Evolutionary conservation across 768 basidiomycete species (phyloP), one percentile per base, ranked within the genome.

Genomic region (Hemileccinum rubropunctum): DNA sequence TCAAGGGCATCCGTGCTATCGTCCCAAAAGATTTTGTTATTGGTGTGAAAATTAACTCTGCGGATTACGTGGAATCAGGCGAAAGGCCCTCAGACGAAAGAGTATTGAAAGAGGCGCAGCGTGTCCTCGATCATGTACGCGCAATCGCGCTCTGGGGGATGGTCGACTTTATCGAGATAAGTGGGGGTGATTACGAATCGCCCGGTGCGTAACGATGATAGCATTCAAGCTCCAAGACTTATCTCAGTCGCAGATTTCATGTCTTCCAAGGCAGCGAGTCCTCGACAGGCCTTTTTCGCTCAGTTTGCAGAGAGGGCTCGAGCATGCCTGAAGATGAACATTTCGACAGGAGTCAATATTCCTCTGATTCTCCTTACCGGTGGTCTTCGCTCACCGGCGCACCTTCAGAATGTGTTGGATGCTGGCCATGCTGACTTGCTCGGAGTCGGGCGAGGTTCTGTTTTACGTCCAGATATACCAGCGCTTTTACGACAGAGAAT

Each of bases 131-230:
- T 18, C 84, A 93, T 59, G 71, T 92, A 12, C 65, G 69, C 15
- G 63, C 74, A 34, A 80, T 93, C 26, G 79, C 84, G 0, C 62
- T 65, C 34, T 90, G 89, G 83, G 76, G 76, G 1, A 68, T 71
- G 15, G 60, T 95, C 5, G 92, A 95, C 64, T 87, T 92, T 60
- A 81, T 95, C 44, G 92, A 95, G 66, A 80, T 95, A 51, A 90
- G 86, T 48, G 92, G 92, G 2, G 92, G 92, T 0, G 84, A 86
- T 62, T 95, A 95, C 57, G 88, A 91, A 60, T 79, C 76, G 15
- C 86, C 88, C 57, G 80, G 91, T 86, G 57, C 15, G 74, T 58
- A 11, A 0, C 3, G 23, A 13, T 5, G 26, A 35, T 17, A 2
- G 39, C 32, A 6, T 15, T 44, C 12, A 21, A 5, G 13, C 9